Evolutionary conservation across 83 land plant genomes (phyloP).

Genomic region (Picea abies): DNA sequence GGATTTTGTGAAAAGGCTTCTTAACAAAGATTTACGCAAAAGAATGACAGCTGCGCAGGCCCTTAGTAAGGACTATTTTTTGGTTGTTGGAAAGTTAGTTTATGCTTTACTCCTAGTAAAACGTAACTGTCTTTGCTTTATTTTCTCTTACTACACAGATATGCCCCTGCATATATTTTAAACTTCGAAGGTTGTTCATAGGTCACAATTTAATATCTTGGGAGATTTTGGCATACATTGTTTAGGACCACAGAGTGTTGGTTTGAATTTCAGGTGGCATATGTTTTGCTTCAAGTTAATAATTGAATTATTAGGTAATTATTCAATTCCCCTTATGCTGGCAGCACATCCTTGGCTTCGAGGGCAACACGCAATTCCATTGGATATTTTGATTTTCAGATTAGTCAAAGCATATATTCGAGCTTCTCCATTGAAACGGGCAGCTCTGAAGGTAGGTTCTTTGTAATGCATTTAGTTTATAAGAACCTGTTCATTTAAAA

Average conservation of each 20-base stretch:
- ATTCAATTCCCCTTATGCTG: neutral
- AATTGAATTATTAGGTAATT: neutral
- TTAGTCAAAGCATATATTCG: slow-evolving; percentile 27
- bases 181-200: too few relatives aligned
- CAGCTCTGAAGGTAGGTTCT: slow-evolving; percentile 26
- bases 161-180: neutral
- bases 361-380: slow-evolving; percentile 24
- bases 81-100: neutral
- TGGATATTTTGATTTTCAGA: slow-evolving; percentile 31
- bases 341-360: slow-evolving; percentile 46
- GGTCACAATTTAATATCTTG: too few relatives aligned
- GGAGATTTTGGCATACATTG: neutral
- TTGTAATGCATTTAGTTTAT: neutral
- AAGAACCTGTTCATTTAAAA: neutral
- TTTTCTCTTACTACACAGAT: neutral
- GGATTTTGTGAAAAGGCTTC: slow-evolving; percentile 54
- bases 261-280: neutral
- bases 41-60: slow-evolving; percentile 72
- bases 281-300: neutral
- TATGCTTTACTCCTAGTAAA: neutral
- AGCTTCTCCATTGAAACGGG: slow-evolving; percentile 32
- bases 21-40: slow-evolving; percentile 56
- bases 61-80: slow-evolving; percentile 29
- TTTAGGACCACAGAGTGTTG: neutral
- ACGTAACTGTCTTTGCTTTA: too few relatives aligned